These are phyloP conservation scores for Colletotrichum salicis DNA, from an alignment of 2,329 filamentous ascomycete species.

Conservation along the genomic window DNA sequence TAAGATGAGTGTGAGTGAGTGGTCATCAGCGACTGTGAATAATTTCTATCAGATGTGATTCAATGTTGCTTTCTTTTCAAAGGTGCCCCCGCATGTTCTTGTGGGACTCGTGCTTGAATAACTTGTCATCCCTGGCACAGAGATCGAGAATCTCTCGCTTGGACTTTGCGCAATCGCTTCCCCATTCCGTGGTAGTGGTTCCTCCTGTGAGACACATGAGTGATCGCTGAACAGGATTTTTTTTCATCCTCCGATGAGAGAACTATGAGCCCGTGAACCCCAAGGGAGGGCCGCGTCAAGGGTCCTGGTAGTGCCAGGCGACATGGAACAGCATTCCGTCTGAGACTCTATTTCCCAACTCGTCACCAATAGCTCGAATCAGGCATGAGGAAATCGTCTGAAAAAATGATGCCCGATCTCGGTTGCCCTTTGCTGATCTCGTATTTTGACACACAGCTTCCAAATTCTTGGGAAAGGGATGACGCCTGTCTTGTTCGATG, in stretches of 20 bases:
- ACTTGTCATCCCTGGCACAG: constrained; percentile 2
- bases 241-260: constrained; percentile 6
- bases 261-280: not conserved
- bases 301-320: not conserved
- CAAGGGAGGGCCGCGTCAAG: constrained; percentile 16
- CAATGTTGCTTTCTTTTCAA: constrained; percentile 14
- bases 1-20: not conserved
- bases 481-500: not conserved
- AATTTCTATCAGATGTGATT: constrained; percentile 6
- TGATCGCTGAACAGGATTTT: not conserved
- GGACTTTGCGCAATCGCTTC: constrained; percentile 24
- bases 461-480: not conserved
- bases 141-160: constrained; percentile 15
- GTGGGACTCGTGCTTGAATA: constrained; percentile 10
- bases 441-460: constrained; percentile 14
- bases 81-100: constrained; percentile 21
- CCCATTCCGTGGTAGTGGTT: constrained; percentile 31
- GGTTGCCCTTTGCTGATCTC: not conserved
- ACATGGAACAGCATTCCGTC: not conserved
- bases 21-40: not conserved
- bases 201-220: constrained; percentile 23
- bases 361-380: not conserved
- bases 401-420: not conserved
- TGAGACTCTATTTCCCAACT: not conserved
- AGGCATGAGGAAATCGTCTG: not conserved